phyloP scores from a whole-genome alignment of 2,329 filamentous ascomycete species.

The Aureobasidium musti region DNA sequence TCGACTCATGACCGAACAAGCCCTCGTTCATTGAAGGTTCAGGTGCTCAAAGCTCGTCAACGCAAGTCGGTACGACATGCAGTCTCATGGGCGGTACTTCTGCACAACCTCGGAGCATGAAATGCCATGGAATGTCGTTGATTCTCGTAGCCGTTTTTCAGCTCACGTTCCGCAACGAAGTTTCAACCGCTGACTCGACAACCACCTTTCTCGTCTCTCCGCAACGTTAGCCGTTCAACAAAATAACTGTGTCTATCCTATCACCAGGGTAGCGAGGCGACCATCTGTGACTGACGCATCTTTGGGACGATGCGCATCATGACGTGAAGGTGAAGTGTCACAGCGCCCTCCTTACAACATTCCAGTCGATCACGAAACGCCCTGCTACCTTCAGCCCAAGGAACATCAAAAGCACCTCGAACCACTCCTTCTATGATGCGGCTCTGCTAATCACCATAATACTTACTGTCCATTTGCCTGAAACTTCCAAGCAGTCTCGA shows the following conservation, averaged over 20 bases:
- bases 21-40: background rate
- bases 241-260: background rate
- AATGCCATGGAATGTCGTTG: slow-evolving; percentile 26
- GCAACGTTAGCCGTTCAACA: slow-evolving; percentile 18
- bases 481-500: background rate
- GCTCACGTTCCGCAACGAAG: slow-evolving; percentile 16
- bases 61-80: background rate
- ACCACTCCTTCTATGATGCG: background rate
- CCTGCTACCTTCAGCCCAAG: background rate
- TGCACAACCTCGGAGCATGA: slow-evolving; percentile 7
- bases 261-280: background rate
- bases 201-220: slow-evolving; percentile 5
- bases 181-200: slow-evolving; percentile 22
- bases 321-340: slow-evolving; percentile 4
- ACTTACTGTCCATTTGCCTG: background rate
- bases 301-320: background rate
- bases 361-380: slow-evolving; percentile 4
- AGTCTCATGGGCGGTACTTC: background rate
- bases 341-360: background rate
- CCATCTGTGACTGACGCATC: background rate
- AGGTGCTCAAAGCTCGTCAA: slow-evolving; percentile 4
- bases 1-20: background rate
- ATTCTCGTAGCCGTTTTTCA: background rate
- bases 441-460: slow-evolving; percentile 5
- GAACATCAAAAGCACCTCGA: background rate